A percentile compares a stretch with the other conserved stretches of the same genome.
These are phyloP conservation scores for Trichoderma sp. DNA, from an alignment of 2,329 filamentous ascomycete species.

Conservation along the genomic window DNA sequence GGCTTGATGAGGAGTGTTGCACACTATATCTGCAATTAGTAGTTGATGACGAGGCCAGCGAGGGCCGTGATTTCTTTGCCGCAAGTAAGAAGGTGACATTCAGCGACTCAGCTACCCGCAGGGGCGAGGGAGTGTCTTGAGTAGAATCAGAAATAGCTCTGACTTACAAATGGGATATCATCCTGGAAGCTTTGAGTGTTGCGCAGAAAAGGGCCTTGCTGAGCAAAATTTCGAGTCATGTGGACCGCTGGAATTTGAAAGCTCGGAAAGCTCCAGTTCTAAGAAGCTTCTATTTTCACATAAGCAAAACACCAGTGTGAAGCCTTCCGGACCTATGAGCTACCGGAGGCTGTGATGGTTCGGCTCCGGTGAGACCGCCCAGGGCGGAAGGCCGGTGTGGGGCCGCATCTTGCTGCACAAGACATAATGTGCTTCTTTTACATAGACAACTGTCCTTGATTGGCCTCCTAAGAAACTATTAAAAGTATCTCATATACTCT, in stretches of 20 bases:
- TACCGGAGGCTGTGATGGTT: slow-evolving; percentile 10
- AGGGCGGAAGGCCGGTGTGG: neutral
- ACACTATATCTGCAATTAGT: neutral
- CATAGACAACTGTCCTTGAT: neutral
- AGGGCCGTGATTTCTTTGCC: neutral
- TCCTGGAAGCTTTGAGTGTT: neutral
- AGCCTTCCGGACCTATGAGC: neutral
- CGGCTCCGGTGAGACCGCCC: neutral
- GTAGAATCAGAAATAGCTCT: neutral
- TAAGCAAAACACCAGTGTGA: neutral
- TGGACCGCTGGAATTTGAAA: neutral
- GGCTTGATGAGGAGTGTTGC: neutral
- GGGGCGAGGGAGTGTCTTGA: neutral
- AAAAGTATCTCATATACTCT: no score
- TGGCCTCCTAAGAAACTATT: neutral
- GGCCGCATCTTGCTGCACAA: neutral
- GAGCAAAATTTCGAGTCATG: neutral
- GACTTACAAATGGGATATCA: slow-evolving; percentile 10
- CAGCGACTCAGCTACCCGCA: neutral
- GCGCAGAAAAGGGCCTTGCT: neutral
- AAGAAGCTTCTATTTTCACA: neutral
- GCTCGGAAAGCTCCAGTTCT: neutral
- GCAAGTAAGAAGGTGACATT: neutral
- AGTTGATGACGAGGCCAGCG: slow-evolving; percentile 3
- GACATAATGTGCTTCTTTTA: neutral